These are phyloP conservation scores for Trichosporon sp. DNA, from an alignment of 1,284 basidiomycete species.

Conservation along the genomic window DNA sequence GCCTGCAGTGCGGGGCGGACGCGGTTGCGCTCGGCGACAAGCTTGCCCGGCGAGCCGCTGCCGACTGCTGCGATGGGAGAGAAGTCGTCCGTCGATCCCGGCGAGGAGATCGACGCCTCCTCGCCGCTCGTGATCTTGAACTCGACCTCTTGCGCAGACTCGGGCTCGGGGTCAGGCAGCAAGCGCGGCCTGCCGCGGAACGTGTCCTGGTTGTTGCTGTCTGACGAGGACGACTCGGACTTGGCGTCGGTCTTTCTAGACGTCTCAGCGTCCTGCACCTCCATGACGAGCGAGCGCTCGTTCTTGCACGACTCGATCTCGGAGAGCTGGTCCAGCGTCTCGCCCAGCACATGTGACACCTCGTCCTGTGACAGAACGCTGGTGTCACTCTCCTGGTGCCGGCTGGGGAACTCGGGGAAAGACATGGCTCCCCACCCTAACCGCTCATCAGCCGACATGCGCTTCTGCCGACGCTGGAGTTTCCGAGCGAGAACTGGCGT, in stretches of 20 bases:
- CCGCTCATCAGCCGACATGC: conserved; percentile 1
- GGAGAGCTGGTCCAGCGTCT: background rate
- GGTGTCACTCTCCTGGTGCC: background rate
- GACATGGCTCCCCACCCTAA: conserved; percentile 28
- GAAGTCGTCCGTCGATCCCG: background rate
- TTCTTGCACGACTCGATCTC: background rate
- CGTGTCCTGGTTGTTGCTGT: background rate
- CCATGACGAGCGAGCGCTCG: background rate
- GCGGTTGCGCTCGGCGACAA: background rate
- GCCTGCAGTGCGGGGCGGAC: background rate
- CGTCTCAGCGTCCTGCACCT: background rate
- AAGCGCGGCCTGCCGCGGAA: background rate
- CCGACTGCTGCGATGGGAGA: background rate
- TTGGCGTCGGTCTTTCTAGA: background rate
- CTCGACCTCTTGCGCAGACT: background rate
- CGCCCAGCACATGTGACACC: background rate
- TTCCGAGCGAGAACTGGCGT: background rate
- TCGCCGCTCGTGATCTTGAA: background rate
- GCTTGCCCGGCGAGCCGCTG: background rate
- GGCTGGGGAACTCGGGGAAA: conserved; percentile 25
- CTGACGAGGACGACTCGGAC: too few relatives aligned
- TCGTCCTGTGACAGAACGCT: conserved; percentile 1
- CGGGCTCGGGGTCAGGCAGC: background rate
- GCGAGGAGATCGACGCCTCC: background rate
- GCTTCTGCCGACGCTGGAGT: background rate